phyloP scores from a whole-genome alignment of 371 early-diverging fungal species.

The Capniomyces stellatus region DNA sequence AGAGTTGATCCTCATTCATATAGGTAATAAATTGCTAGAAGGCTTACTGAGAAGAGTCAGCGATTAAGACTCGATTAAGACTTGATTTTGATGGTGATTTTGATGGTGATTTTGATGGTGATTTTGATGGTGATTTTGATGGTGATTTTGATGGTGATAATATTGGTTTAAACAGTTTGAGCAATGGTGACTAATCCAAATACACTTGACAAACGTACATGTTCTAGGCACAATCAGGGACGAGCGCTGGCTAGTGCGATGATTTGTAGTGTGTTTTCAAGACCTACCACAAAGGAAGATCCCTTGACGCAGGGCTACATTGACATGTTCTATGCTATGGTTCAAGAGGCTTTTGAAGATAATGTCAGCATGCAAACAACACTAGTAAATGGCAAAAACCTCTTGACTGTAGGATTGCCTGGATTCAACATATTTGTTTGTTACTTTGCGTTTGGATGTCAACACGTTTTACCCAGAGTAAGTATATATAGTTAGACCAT shows the following conservation, averaged over 20 bases:
- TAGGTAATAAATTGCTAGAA: background rate
- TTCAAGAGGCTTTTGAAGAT: background rate
- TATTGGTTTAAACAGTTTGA: too few species aligned
- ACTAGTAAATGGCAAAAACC: background rate
- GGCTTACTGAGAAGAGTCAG: too few species aligned
- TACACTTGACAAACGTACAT: too few species aligned
- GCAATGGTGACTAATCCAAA: too few species aligned
- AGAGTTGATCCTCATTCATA: background rate
- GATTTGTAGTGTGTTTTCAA: background rate
- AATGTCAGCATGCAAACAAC: background rate
- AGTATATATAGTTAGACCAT: background rate
- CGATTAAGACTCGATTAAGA: too few species aligned
- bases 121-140: too few species aligned
- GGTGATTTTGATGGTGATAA: too few species aligned
- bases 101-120: too few species aligned
- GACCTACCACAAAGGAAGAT: background rate
- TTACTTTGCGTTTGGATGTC: background rate
- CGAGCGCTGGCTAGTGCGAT: constrained; percentile 1
- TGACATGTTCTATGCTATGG: background rate
- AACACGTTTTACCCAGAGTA: constrained; percentile 1
- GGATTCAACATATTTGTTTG: background rate
- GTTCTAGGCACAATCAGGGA: background rate
- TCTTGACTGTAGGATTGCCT: background rate
- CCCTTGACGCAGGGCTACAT: background rate
- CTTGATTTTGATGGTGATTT: too few species aligned